phyloP scores from a whole-genome alignment of 148 eudicot species.

The Talinum fruticosum region DNA sequence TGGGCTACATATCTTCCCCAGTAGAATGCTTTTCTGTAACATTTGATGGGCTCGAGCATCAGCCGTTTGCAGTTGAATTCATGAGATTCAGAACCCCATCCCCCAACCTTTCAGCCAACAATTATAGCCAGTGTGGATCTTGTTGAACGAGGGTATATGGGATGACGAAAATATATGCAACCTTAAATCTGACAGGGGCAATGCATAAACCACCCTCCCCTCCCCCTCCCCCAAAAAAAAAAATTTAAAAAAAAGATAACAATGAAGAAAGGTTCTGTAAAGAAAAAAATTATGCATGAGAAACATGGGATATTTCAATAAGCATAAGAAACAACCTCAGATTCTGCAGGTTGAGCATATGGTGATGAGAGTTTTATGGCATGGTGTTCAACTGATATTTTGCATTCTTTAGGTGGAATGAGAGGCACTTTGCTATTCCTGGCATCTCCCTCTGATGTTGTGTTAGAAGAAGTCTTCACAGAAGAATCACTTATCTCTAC shows the following conservation, averaged over 20 bases:
- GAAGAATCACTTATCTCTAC: conserved; percentile 31
- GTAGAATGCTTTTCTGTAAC: neutral
- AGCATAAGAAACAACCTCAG: conserved; percentile 9
- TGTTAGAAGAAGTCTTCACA: neutral
- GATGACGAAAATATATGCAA: neutral
- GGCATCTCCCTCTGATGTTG: neutral
- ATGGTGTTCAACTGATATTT: conserved; percentile 9
- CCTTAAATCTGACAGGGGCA: neutral
- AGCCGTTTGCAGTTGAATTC: neutral
- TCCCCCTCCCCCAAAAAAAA: neutral
- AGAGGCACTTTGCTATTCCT: conserved; percentile 17
- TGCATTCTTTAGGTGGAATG: conserved; percentile 16
- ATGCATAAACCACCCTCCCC: neutral
- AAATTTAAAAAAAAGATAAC: neutral
- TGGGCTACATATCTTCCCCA: neutral
- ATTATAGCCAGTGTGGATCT: neutral
- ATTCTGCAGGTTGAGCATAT: neutral
- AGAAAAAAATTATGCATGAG: neutral
- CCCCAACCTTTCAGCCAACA: neutral
- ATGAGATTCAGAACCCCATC: neutral
- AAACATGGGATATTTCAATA: neutral
- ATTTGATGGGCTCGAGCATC: too few relatives aligned
- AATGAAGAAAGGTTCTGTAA: neutral
- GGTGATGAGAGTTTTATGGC: neutral
- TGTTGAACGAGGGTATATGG: neutral